Conservation (phyloP, 2,329 filamentous ascomycete species). For the Niveomyces coronatus region DNA sequence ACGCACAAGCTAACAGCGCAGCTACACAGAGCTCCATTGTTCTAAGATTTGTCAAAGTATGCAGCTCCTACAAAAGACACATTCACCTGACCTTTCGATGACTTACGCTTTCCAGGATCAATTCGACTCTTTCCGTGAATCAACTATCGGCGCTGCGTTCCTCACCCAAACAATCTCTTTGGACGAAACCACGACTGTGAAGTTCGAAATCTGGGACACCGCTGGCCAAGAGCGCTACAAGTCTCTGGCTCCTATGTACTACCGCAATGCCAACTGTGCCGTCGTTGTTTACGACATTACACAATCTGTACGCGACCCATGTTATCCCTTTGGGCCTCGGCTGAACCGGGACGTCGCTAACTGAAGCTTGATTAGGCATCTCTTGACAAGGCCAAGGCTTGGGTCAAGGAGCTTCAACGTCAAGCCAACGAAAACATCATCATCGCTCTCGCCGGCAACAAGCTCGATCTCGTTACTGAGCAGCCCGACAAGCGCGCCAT, state of each 20-base stretch:
- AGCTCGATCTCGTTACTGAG: slow-evolving; percentile 89
- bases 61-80: slow-evolving; percentile 13
- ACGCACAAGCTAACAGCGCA: slow-evolving; percentile 14
- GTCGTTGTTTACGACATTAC: slow-evolving; percentile 99
- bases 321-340: not conserved
- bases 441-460: slow-evolving; percentile 95
- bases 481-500: slow-evolving; percentile 95
- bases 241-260: slow-evolving; percentile 98
- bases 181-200: slow-evolving; percentile 96
- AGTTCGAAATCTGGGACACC: slow-evolving; percentile 99
- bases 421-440: slow-evolving; percentile 99
- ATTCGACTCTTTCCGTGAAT: slow-evolving; percentile 96
- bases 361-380: slow-evolving; percentile 54
- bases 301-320: slow-evolving; percentile 88
- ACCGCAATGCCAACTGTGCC: slow-evolving; percentile 97
- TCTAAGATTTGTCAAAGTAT: slow-evolving; percentile 92
- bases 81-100: slow-evolving; percentile 7
- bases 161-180: slow-evolving; percentile 97
- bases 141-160: slow-evolving; percentile 96
- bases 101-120: slow-evolving; percentile 58
- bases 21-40: slow-evolving; percentile 78
- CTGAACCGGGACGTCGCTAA: slow-evolving; percentile 11
- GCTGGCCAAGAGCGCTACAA: slow-evolving; percentile 98
- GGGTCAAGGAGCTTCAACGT: slow-evolving; percentile 97
- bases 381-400: slow-evolving; percentile 96